Percentiles rank a stretch among this genome's conserved stretches.
Evolutionary conservation across 768 basidiomycete genomes (phyloP).

Genomic region (Phylloporus arenicola): DNA sequence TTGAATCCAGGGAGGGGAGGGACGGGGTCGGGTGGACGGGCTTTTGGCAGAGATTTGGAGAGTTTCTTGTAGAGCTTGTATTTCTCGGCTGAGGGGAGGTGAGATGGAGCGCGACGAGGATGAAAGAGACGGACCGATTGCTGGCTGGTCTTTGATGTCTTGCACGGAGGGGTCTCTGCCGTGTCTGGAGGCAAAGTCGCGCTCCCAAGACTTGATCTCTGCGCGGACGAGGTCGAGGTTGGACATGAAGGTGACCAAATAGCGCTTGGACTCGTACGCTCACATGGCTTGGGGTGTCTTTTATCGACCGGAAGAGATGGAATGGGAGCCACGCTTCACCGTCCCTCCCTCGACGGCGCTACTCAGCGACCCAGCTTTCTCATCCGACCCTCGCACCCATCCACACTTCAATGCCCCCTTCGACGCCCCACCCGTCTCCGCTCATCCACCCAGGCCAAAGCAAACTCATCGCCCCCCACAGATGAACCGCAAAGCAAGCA

Average conservation of each 20-base stretch:
- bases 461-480: neutral
- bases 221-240: conserved; percentile 40
- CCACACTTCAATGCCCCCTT: conserved; percentile 32
- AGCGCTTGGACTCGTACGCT: neutral
- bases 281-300: conserved; percentile 11
- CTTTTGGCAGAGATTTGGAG: conserved; percentile 46
- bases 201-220: conserved; percentile 78
- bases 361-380: conserved; percentile 55
- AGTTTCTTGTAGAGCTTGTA: conserved; percentile 81
- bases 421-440: neutral
- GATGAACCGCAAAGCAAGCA: conserved; percentile 10
- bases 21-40: conserved; percentile 49
- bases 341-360: conserved; percentile 25
- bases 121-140: conserved; percentile 49
- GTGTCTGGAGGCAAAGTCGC: conserved; percentile 52
- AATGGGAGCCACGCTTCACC: neutral
- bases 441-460: neutral
- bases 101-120: conserved; percentile 9
- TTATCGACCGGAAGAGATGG: neutral
- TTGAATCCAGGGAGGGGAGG: conserved; percentile 57
- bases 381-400: conserved; percentile 47
- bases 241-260: conserved; percentile 7
- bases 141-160: conserved; percentile 60
- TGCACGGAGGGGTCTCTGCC: conserved; percentile 59
- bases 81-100: conserved; percentile 52